These are phyloP conservation scores for Rhododendron simsii DNA, from an alignment of 148 eudicot species.

Conservation along the genomic window DNA sequence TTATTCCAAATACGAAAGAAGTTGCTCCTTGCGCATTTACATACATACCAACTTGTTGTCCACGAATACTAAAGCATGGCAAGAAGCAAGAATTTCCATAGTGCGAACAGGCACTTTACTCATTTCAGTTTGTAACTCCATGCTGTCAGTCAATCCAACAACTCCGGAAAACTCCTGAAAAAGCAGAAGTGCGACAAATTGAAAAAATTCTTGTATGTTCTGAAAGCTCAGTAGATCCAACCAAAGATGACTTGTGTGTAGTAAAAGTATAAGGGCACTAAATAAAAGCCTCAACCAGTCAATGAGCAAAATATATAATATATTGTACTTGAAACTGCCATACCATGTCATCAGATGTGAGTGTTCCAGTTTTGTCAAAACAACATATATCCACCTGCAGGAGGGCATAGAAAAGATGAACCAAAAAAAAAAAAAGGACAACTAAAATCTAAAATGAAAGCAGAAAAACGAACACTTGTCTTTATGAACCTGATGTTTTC, in stretches of 20 bases:
- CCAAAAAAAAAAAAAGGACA: not conserved
- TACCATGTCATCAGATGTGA: constrained; percentile 99
- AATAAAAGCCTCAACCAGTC: not conserved
- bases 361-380: constrained; percentile 98
- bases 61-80: constrained; percentile 95
- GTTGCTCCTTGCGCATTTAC: not conserved
- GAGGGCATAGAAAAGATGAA: not conserved
- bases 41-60: constrained; percentile 87
- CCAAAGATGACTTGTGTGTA: constrained; percentile 67
- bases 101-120: constrained; percentile 63
- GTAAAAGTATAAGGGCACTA: not conserved
- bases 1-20: not conserved
- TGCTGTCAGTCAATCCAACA: constrained; percentile 73
- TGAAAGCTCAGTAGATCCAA: constrained; percentile 63
- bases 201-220: constrained; percentile 41
- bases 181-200: constrained; percentile 6
- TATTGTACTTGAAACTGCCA: constrained; percentile 15
- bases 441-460: not conserved
- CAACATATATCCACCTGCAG: constrained; percentile 97
- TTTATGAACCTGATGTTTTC: not conserved
- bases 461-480: not conserved
- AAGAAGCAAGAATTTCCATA: constrained; percentile 94
- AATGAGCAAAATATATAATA: constrained; percentile 5
- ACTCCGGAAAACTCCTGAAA: constrained; percentile 91
- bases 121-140: constrained; percentile 68